These are phyloP conservation scores for Botrytis medusae DNA, from an alignment of 2,329 filamentous ascomycete genomes.

Conservation along the genomic window DNA sequence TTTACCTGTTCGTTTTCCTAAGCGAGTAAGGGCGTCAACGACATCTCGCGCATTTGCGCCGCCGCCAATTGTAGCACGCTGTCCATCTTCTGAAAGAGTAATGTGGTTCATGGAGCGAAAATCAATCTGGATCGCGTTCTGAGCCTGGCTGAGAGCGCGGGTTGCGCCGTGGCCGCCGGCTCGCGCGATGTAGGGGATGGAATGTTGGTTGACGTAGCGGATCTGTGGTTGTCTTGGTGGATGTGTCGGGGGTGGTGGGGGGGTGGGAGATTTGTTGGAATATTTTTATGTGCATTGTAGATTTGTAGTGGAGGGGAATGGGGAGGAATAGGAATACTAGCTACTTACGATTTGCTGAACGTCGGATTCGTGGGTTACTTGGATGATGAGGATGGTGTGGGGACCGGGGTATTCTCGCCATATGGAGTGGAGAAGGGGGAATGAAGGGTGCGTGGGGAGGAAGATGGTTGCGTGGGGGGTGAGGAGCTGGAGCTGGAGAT, in stretches of 20 bases:
- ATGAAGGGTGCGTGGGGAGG: background rate
- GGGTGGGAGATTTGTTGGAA: background rate
- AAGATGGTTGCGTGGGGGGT: background rate
- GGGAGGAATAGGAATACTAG: background rate
- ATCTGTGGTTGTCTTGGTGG: background rate
- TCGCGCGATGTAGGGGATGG: conserved; percentile 43
- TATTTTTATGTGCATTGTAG: background rate
- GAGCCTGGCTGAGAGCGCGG: conserved; percentile 7
- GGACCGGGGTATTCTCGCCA: background rate
- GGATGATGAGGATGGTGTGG: background rate
- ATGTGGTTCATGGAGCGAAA: background rate
- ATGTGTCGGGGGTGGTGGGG: rapidly evolving
- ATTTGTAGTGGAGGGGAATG: background rate
- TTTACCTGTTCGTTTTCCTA: conserved; percentile 7
- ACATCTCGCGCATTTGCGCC: background rate
- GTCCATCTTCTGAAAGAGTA: background rate
- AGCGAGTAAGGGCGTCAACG: background rate
- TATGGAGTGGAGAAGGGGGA: background rate
- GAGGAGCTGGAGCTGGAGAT: background rate
- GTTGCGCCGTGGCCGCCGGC: conserved; percentile 52
- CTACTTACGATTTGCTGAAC: background rate
- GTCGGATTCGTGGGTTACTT: conserved; percentile 4
- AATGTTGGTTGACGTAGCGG: conserved; percentile 11
- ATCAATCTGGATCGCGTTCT: conserved; percentile 20
- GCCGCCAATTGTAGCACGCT: conserved; percentile 7